These are phyloP conservation scores for Beauveria sp. DNA, from an alignment of 2,329 filamentous ascomycete species.

Conservation along the genomic window DNA sequence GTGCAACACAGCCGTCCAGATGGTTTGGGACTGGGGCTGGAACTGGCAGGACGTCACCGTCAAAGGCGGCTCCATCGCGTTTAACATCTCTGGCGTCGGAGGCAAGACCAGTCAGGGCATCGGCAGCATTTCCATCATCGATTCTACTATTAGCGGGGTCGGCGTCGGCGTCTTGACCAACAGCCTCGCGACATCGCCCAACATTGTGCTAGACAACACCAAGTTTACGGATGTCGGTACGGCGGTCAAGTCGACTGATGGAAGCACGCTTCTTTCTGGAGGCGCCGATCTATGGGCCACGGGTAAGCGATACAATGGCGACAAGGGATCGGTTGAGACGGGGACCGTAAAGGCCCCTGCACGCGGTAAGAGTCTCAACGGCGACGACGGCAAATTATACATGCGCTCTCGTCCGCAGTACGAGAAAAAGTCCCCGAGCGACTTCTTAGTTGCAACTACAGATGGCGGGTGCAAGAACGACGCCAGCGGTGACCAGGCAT, in stretches of 20 bases:
- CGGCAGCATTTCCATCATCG: slow-evolving; percentile 29
- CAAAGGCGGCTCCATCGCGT: slow-evolving; percentile 51
- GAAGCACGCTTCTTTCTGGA: not conserved
- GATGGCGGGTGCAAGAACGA: slow-evolving; percentile 29
- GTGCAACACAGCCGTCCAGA: slow-evolving; percentile 54
- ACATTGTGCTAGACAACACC: not conserved
- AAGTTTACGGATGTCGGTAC: slow-evolving; percentile 38
- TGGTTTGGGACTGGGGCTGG: slow-evolving; percentile 65
- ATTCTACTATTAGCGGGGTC: slow-evolving; percentile 13
- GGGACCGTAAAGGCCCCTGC: slow-evolving; percentile 6
- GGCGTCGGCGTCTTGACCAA: slow-evolving; percentile 57
- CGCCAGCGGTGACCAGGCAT: slow-evolving; percentile 24
- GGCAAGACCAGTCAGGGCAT: slow-evolving; percentile 43
- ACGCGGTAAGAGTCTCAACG: not conserved
- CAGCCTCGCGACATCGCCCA: slow-evolving; percentile 1
- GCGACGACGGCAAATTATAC: slow-evolving; percentile 17
- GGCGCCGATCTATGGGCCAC: slow-evolving; percentile 8
- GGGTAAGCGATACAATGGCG: slow-evolving; percentile 10
- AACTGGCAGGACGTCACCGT: slow-evolving; percentile 52
- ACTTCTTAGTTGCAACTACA: slow-evolving; percentile 31
- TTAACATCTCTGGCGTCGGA: slow-evolving; percentile 48
- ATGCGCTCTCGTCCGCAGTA: slow-evolving; percentile 28
- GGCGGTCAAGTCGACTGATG: slow-evolving; percentile 54
- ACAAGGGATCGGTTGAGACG: slow-evolving; percentile 1
- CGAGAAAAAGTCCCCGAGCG: slow-evolving; percentile 6